Percentiles rank a stretch among this genome's conserved stretches.
Conservation (phyloP, 164 flowering plant species). For the Nymphaea colorata region DNA sequence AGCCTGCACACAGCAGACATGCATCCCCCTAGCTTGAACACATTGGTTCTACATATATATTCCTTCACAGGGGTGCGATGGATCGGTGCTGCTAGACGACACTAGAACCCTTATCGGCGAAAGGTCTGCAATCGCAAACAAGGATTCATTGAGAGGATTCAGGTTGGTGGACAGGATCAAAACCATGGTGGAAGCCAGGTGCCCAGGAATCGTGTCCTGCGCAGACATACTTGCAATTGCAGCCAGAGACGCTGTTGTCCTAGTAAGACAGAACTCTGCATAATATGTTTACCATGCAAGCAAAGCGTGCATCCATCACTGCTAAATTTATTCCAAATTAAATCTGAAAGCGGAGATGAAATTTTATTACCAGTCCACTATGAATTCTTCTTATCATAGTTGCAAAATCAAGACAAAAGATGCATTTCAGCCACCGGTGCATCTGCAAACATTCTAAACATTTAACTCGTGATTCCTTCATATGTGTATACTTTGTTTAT, state of each 20-base stretch:
- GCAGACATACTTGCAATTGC: constrained; percentile 87
- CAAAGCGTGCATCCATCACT: too few species aligned
- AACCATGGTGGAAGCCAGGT: constrained; percentile 75
- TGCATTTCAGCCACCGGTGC: too few species aligned
- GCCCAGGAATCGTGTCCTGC: constrained; percentile 85
- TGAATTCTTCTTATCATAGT: neutral
- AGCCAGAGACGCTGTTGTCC: constrained; percentile 77
- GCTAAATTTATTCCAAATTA: too few species aligned
- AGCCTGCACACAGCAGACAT: too few species aligned
- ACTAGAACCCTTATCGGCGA: constrained; percentile 66
- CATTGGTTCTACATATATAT: too few species aligned
- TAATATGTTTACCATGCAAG: neutral
- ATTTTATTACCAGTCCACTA: neutral
- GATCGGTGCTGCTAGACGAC: constrained; percentile 79
- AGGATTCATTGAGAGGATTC: constrained; percentile 59
- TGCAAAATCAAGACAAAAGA: neutral
- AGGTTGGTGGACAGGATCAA: constrained; percentile 61
- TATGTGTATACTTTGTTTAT: too few species aligned
- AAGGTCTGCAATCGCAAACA: constrained; percentile 47
- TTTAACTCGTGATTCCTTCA: too few species aligned
- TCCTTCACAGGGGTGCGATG: constrained; percentile 76
- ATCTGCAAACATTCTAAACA: too few species aligned
- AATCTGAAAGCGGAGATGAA: neutral
- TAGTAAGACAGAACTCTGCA: constrained; percentile 31
- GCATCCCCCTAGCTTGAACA: too few species aligned